Percentiles rank a stretch among this genome's conserved stretches.
These are phyloP conservation scores for Pythium phragmiticola DNA, from an alignment of 352 stramenopile species.

Conservation along the genomic window DNA sequence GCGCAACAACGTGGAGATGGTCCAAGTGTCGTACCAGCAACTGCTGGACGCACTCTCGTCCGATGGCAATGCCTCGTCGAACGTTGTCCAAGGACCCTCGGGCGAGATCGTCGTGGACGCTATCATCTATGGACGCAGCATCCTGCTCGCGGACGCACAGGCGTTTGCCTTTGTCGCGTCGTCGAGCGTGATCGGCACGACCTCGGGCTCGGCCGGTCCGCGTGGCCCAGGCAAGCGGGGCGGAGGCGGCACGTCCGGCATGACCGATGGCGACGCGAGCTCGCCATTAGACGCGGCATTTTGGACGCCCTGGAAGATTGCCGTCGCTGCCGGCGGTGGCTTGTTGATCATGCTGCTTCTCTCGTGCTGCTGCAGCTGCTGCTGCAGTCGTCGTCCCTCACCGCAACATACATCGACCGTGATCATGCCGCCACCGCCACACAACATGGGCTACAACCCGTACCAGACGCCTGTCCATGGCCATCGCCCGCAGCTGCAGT, in stretches of 20 bases:
- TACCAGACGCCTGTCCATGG: conserved; percentile 9
- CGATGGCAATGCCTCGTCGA: conserved; percentile 16
- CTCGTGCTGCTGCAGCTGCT: conserved; percentile 36
- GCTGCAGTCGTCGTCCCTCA: conserved; percentile 11
- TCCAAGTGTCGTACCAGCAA: conserved; percentile 67
- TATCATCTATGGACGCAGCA: conserved; percentile 61
- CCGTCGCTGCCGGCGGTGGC: conserved; percentile 38
- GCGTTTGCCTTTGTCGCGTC: conserved; percentile 79
- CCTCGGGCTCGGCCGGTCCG: conserved; percentile 28
- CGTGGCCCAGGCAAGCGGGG: background rate
- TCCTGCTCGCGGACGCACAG: conserved; percentile 55
- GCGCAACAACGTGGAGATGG: conserved; percentile 87
- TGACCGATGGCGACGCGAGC: background rate
- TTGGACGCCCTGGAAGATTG: conserved; percentile 63
- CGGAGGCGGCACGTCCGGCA: background rate
- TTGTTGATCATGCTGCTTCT: conserved; percentile 57
- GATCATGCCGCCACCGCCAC: background rate
- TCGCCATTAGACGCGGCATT: conserved; percentile 29
- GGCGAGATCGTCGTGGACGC: conserved; percentile 76
- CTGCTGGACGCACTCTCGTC: conserved; percentile 43
- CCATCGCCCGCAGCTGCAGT: conserved; percentile 1
- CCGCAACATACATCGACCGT: conserved; percentile 1
- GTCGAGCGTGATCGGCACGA: conserved; percentile 68
- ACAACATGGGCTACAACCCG: conserved; percentile 10
- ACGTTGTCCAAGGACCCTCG: conserved; percentile 28